These are phyloP conservation scores for Plasmodium billcollinsi DNA, from an alignment of 169 alveolate species.

Conservation along the genomic window DNA sequence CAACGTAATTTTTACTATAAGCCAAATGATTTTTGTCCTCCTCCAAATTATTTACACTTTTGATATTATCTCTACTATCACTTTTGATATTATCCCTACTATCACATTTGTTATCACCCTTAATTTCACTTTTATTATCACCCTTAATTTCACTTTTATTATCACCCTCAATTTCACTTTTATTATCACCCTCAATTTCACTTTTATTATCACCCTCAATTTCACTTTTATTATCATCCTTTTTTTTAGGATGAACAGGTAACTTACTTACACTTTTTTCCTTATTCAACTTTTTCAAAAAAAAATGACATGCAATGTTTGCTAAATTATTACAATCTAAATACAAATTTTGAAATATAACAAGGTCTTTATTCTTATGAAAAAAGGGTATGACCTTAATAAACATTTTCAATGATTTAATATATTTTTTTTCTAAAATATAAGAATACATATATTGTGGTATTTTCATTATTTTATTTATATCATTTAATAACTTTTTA, in stretches of 20 bases:
- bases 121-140: too few species aligned
- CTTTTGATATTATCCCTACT: background rate
- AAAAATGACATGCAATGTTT: constrained; percentile 44
- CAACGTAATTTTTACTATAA: background rate
- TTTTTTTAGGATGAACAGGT: background rate
- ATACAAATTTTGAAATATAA: constrained; percentile 24
- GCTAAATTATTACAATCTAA: constrained; percentile 67
- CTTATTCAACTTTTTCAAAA: constrained; percentile 14
- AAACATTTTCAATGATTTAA: constrained; percentile 23
- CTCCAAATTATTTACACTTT: too few species aligned
- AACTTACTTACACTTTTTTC: constrained; percentile 3
- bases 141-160: too few species aligned
- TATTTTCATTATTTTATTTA: constrained; percentile 58
- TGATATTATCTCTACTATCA: background rate
- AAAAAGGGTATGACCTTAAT: constrained; percentile 61
- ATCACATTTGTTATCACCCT: too few species aligned
- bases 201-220: background rate
- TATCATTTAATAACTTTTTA: constrained; percentile 45
- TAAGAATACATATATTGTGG: constrained; percentile 48
- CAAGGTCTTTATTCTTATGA: constrained; percentile 20
- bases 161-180: too few species aligned
- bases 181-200: too few species aligned
- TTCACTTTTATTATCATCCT: background rate
- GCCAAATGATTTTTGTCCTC: background rate
- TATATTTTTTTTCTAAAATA: constrained; percentile 19